Base-by-base conservation (phyloP, 352 stramenopile genomes). In the Phytopythium montanum region DNA sequence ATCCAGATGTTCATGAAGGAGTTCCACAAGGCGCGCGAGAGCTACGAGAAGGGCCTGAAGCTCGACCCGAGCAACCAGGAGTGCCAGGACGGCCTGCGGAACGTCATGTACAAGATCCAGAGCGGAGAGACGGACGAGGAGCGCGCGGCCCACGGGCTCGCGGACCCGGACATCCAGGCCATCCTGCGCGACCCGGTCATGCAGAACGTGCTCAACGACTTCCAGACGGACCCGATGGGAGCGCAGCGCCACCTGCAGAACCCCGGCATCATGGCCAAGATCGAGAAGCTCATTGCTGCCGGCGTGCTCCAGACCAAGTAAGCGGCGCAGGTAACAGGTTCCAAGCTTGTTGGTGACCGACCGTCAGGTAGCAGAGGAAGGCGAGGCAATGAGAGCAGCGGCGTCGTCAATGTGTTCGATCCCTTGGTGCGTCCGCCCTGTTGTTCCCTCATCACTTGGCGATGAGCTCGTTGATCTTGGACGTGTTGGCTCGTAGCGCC, bases 1-100 rank as follows among this genome's bases (percentile, higher is more conserved):
- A 99, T 99, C 71, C 96, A 99, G 79, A 97, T 99, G 63, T 97
- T 99, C 63, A 98, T 99, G 87, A 99, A 99, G 83, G 97, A 99
- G 65, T 98, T 98, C 80, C 97, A 99, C 89, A 99, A 99, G 79
- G 96, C 97, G 18, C 87, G 98, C 50, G 93, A 99, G 65, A 97
- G 87, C 44, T 99, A 99, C 78, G 89, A 98, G 64, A 95, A 97
- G 62, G 98, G 98, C 10, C 73, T 99, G 45, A 72, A 89, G 44
- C 63, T 99, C 26, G 97, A 99, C 67, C 75, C 93, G 33, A 84
- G 86, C 54, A 99, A 99, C 86, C 70, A 89, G 44, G 89, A 98
- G 48, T 99, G 97, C 79, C 82, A 95, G 58, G 88, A 99, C 50
- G 98, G 97, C 53, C 73, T 99, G 54, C 83, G 85, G 48, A 99